Conservation (phyloP, 176 grass and related monocot species). For the Raddia guianensis region DNA sequence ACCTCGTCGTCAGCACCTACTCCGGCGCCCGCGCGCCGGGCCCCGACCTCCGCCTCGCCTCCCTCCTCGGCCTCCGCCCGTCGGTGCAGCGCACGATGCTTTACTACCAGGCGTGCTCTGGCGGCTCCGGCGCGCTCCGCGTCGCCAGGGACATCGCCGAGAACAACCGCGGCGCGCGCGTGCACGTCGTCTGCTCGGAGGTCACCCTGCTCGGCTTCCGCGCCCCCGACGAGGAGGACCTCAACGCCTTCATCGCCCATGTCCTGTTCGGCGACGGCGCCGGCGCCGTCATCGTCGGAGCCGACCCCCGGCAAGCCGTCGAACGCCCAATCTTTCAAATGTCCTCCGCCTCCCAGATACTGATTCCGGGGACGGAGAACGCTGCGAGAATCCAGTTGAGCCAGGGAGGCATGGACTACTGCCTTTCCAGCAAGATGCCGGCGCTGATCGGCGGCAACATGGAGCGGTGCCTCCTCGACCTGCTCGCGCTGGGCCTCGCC, state of each 20-base stretch:
- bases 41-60: no score
- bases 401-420: slow-evolving; percentile 11
- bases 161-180: no score
- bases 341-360: slow-evolving; percentile 27
- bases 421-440: slow-evolving; percentile 18
- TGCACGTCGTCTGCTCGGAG: no score
- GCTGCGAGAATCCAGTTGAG: background rate
- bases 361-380: slow-evolving; percentile 32
- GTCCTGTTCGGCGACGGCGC: slow-evolving; percentile 54
- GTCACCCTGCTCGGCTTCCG: background rate
- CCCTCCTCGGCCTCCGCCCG: no score
- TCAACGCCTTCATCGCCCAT: slow-evolving; percentile 36
- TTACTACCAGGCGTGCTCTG: no score
- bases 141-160: no score
- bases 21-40: no score
- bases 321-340: slow-evolving; percentile 48
- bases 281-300: slow-evolving; percentile 45
- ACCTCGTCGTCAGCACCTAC: no score
- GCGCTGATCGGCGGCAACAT: slow-evolving; percentile 44
- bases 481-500: slow-evolving; percentile 15
- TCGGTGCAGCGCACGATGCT: no score
- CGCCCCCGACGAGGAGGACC: slow-evolving; percentile 37
- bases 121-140: no score
- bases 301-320: slow-evolving; percentile 28
- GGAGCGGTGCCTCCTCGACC: slow-evolving; percentile 41